phyloP scores from a whole-genome alignment of 2,329 filamentous ascomycete species.

The Fusarium nanum region DNA sequence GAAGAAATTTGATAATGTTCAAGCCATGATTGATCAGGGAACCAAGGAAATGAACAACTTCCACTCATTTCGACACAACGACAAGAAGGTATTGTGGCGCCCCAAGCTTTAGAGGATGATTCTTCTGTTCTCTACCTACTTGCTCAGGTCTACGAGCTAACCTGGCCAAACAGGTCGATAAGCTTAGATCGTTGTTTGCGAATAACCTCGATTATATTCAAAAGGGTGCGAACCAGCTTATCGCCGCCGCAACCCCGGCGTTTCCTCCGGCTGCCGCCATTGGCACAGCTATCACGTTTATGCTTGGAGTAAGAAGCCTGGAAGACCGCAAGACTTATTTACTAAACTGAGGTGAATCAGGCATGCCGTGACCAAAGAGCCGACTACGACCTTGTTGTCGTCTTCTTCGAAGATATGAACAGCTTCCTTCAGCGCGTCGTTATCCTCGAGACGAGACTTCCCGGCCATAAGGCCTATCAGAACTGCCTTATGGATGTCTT shows the following conservation, averaged over 20 bases:
- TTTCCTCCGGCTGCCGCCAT: slow-evolving; percentile 52
- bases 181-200: slow-evolving; percentile 46
- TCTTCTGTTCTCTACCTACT: too few relatives aligned
- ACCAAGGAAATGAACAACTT: slow-evolving; percentile 49
- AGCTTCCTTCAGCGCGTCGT: slow-evolving; percentile 52
- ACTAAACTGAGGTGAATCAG: neutral
- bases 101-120: too few relatives aligned
- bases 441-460: slow-evolving; percentile 50
- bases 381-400: slow-evolving; percentile 54
- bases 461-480: slow-evolving; percentile 47
- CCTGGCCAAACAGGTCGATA: slow-evolving; percentile 44
- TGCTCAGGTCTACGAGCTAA: too few relatives aligned
- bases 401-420: slow-evolving; percentile 55
- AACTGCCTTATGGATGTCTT: slow-evolving; percentile 54
- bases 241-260: slow-evolving; percentile 46
- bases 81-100: slow-evolving; percentile 45
- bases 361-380: slow-evolving; percentile 49
- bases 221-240: slow-evolving; percentile 47
- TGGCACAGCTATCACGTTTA: slow-evolving; percentile 50
- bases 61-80: slow-evolving; percentile 50
- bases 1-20: slow-evolving; percentile 45
- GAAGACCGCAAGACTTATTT: too few relatives aligned
- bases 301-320: slow-evolving; percentile 31
- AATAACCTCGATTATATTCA: slow-evolving; percentile 48
- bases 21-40: slow-evolving; percentile 45